phyloP scores from a whole-genome alignment of 2,329 filamentous ascomycete genomes.

The Aspergillus ochraceus region DNA sequence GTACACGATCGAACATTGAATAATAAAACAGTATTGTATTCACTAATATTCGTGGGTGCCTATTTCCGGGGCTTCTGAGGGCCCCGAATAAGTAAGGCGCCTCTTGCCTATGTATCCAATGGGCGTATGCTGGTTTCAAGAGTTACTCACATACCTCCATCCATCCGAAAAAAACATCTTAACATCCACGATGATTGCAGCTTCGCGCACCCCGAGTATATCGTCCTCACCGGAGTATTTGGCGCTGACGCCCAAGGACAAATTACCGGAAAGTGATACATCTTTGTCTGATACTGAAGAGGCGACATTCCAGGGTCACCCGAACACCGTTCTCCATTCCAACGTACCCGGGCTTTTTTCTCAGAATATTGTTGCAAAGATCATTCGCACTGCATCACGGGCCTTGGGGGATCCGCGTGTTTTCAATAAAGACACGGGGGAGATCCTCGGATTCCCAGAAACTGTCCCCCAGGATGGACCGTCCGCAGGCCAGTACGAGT shows the following conservation, averaged over 20 bases:
- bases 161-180: background rate
- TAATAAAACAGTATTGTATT: too few species aligned
- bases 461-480: slow-evolving; percentile 15
- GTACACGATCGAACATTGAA: too few species aligned
- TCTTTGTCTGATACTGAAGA: slow-evolving; percentile 6
- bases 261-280: slow-evolving; percentile 1
- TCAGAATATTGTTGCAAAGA: slow-evolving; percentile 18
- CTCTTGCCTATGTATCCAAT: too few species aligned
- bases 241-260: background rate
- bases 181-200: background rate
- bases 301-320: background rate
- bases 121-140: too few species aligned
- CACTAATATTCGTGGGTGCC: too few species aligned
- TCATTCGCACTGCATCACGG: slow-evolving; percentile 9
- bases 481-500: slow-evolving; percentile 12
- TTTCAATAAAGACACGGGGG: background rate
- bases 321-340: background rate
- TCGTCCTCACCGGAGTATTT: background rate
- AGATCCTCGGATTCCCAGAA: slow-evolving; percentile 5
- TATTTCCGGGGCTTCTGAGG: too few species aligned
- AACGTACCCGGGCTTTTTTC: slow-evolving; percentile 9
- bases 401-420: background rate
- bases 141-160: too few species aligned
- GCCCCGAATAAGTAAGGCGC: too few species aligned
- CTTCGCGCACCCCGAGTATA: slow-evolving; percentile 2